Evolutionary conservation across 495 filamentous ascomycete genomes (phyloP), one percentile per base, ranked within the genome.

Genomic region (Tuber microsphaerosporum): DNA sequence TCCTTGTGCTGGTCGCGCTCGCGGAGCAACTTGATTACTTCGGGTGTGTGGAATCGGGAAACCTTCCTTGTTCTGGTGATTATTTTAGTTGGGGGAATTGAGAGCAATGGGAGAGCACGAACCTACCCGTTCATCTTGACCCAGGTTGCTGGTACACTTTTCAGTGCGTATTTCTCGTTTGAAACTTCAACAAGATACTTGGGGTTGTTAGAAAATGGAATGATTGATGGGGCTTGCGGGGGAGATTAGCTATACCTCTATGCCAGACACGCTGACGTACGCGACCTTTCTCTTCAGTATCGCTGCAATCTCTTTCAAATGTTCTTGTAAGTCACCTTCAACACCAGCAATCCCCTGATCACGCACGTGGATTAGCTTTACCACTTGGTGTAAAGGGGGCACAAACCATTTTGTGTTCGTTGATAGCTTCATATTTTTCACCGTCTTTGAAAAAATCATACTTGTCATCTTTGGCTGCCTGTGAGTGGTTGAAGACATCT

Each of bases 1-100:
- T 99, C 95, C 82, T 92, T 97, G 85, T 97, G 92, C 81, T 98
- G 95, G 83, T 99, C 95, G 41, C 95, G 88, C 85, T 98, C 93
- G 41, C 90, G 91, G 42, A 97, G 88, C 71, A 97, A 86, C 70
- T 88, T 87, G 44, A 93, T 87, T 34, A 98, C 94, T 76, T 94
- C 90, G 12, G 96, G 96, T 0, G 96, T 94, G 85, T 99, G 96
- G 84, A 97, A 99, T 72, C 95, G 90, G 4, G 92, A 94, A 16
- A 95, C 84, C 76, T 92, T 94, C 84, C 98, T 97, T 7, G 96
- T 99, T 19, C 79, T 61, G n/a, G 56, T 5, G 12, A 26, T 26
- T 31, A 26, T 31, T 56, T 61, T 69, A 48, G 43, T 2, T 31
- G 43, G 26, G 37, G 34, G 34, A 16, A 22, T 46, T 73, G 6